Evolutionary conservation across 331 rosid species (phyloP).

Genomic region (Pyrus hybrid): DNA sequence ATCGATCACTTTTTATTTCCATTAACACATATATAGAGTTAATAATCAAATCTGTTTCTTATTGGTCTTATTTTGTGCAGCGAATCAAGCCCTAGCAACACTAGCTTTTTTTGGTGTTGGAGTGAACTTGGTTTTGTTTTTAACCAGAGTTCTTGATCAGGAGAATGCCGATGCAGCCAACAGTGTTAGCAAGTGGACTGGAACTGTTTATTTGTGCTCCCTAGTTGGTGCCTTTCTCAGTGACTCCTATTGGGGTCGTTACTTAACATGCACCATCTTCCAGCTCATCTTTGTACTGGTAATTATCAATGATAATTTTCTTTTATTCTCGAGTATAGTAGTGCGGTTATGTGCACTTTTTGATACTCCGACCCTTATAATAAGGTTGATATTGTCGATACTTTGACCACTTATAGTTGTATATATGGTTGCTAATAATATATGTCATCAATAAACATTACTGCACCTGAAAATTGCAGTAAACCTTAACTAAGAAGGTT

Average conservation of each 20-base stretch:
- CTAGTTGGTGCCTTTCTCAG: slow-evolving; percentile 70
- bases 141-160: slow-evolving; percentile 68
- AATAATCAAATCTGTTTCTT: not conserved
- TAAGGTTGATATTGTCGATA: too few relatives aligned
- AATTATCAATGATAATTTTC: not conserved
- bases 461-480: too few relatives aligned
- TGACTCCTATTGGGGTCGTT: slow-evolving; percentile 84
- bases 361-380: too few relatives aligned
- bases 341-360: too few relatives aligned
- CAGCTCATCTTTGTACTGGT: slow-evolving; percentile 56
- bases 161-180: slow-evolving; percentile 64
- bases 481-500: too few relatives aligned
- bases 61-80: slow-evolving; percentile 17
- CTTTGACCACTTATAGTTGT: too few relatives aligned
- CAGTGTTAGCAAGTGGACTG: slow-evolving; percentile 78
- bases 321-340: not conserved
- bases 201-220: slow-evolving; percentile 73
- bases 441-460: too few relatives aligned
- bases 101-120: slow-evolving; percentile 81
- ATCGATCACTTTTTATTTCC: not conserved
- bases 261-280: slow-evolving; percentile 59
- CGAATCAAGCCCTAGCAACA: slow-evolving; percentile 77
- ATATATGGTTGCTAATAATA: too few relatives aligned
- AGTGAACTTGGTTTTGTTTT: slow-evolving; percentile 70
- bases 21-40: too few relatives aligned